Base-by-base conservation (phyloP, 441 rosid genomes). In the Theobroma grandiflorum region DNA sequence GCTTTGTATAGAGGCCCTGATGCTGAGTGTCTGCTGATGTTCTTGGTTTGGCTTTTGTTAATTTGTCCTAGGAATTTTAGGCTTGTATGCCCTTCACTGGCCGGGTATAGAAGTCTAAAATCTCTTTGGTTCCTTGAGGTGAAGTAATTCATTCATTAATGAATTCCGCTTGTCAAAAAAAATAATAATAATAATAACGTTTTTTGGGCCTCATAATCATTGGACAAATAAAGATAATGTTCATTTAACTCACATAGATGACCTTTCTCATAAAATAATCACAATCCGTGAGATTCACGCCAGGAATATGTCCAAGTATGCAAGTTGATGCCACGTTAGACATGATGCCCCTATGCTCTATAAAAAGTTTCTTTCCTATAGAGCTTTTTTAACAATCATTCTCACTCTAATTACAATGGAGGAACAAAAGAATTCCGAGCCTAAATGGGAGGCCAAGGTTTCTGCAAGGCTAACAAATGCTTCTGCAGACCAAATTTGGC, bases 401-500 rank as follows among this genome's bases (percentile, higher is more conserved):
- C 38, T 18, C 20, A 15, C 26, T 16, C 45, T 37, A 7, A 6
- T 11, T n/a, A 3, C 0, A 63, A 31, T 1, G 6, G 40, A 40
- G 71, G 57, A 53, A 68, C 71, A 62, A 84, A 77, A 26, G 31
- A 26, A 77, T 71, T 55, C 80, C 47, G 67, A 22, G 26, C 61
- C 53, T 14, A 83, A 77, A 71, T 94, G 97, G 96, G 84, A 85
- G 63, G 89, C 84, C 75, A 85, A 82, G 78, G 89, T 88, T 52
- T 80, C 88, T 0, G 35, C 78, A 20, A 80, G 61, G 14, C 80
- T 91, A 6, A 61, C 71, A 12, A 85, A 70, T 68, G 85, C 89
- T 79, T 73, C 83, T 0, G 80, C 90, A 26, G 86, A 88, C 75
- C 87, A 90, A 73, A 75, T 90, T 33, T 92, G 93, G 89, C 78